Percentiles rank a stretch among this genome's conserved stretches.
phyloP scores from a whole-genome alignment of 2,329 filamentous ascomycete genomes.

The Colletotrichum spinosum region DNA sequence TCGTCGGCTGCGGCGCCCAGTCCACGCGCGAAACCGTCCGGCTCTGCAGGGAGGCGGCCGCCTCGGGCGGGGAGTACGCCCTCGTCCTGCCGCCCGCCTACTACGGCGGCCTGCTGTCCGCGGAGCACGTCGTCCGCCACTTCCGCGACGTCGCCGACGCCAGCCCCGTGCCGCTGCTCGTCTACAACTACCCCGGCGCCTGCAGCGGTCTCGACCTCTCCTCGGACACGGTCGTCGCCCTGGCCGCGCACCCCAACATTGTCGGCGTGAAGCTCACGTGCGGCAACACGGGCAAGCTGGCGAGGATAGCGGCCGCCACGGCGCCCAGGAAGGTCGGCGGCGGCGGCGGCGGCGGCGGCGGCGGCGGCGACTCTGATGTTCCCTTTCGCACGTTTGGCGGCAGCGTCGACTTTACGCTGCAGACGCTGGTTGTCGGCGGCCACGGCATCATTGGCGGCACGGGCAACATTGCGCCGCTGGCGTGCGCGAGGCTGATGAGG shows the following conservation, averaged over 20 bases:
- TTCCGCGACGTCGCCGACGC: conserved; percentile 66
- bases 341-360: conserved; percentile 27
- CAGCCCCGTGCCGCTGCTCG: conserved; percentile 66
- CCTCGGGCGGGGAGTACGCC: conserved; percentile 70
- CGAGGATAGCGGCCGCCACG: conserved; percentile 57
- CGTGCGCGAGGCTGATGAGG: conserved; percentile 70
- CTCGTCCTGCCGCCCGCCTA: conserved; percentile 73
- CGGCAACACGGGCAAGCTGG: conserved; percentile 73
- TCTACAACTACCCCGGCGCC: conserved; percentile 79
- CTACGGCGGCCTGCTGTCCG: conserved; percentile 65
- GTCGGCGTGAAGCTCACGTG: conserved; percentile 77
- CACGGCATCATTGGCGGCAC: conserved; percentile 79
- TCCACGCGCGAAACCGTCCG: conserved; percentile 73
- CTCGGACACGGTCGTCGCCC: conserved; percentile 67
- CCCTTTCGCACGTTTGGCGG: conserved; percentile 78
- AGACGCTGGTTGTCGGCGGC: conserved; percentile 76
- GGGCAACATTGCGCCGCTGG: conserved; percentile 76
- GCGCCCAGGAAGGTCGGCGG: conserved; percentile 14
- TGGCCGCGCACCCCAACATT: conserved; percentile 66
- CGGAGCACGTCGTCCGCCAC: conserved; percentile 67
- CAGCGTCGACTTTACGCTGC: conserved; percentile 79
- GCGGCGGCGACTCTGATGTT: not conserved
- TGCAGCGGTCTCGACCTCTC: conserved; percentile 77
- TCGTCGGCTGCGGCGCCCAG: conserved; percentile 73
- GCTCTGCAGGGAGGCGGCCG: conserved; percentile 67